Conservation (phyloP, 306 rosid species). For the Dalbergia oliveri region DNA sequence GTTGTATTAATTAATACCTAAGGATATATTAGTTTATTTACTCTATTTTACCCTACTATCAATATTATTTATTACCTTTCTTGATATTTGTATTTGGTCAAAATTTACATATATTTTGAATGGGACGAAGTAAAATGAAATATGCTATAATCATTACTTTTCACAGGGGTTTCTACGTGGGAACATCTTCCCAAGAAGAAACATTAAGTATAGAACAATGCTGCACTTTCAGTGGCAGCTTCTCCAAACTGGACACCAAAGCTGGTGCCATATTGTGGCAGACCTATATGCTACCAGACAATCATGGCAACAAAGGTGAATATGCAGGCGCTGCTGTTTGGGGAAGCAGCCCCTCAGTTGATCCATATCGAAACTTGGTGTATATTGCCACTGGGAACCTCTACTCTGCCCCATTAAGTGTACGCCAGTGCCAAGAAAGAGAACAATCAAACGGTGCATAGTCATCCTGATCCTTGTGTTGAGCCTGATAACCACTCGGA, state of each 20-base stretch:
- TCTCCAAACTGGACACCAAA: slow-evolving; percentile 39
- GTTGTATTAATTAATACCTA: too few relatives aligned
- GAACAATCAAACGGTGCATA: slow-evolving; percentile 54
- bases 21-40: too few relatives aligned
- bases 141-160: too few relatives aligned
- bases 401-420: slow-evolving; percentile 43
- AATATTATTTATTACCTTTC: too few relatives aligned
- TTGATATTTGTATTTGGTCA: too few relatives aligned
- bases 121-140: too few relatives aligned
- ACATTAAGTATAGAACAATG: slow-evolving; percentile 42
- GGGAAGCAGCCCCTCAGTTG: slow-evolving; percentile 73
- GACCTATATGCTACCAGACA: slow-evolving; percentile 60
- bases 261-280: slow-evolving; percentile 55
- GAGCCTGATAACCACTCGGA: slow-evolving; percentile 68
- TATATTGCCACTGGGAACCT: slow-evolving; percentile 64
- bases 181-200: slow-evolving; percentile 46
- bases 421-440: neutral
- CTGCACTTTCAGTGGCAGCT: slow-evolving; percentile 58
- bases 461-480: slow-evolving; percentile 55
- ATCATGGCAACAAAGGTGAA: slow-evolving; percentile 38
- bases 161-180: neutral
- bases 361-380: slow-evolving; percentile 42
- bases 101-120: too few relatives aligned
- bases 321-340: slow-evolving; percentile 63
- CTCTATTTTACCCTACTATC: too few relatives aligned